Conservation (phyloP, 1,284 basidiomycete species). For the Kalmanozyma brasiliensis region DNA sequence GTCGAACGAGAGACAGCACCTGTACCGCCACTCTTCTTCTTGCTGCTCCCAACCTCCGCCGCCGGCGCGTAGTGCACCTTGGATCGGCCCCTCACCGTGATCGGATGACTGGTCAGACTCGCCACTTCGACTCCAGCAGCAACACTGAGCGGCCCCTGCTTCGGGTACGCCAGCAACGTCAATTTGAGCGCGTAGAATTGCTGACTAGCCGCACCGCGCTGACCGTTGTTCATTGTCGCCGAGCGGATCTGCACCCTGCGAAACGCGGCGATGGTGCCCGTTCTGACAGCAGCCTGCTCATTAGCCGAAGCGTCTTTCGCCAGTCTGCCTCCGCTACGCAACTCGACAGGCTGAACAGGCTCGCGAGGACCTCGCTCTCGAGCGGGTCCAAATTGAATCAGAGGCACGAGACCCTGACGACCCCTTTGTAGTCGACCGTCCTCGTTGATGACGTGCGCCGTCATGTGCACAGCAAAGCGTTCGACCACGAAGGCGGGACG, state of each 20-base stretch:
- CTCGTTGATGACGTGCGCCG: slow-evolving; percentile 29
- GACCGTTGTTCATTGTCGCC: slow-evolving; percentile 51
- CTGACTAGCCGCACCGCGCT: slow-evolving; percentile 35
- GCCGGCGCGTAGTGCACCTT: slow-evolving; percentile 41
- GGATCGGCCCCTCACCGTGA: slow-evolving; percentile 43
- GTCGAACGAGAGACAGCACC: not conserved
- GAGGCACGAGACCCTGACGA: slow-evolving; percentile 28
- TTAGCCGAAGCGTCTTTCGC: slow-evolving; percentile 20
- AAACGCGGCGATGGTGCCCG: slow-evolving; percentile 33
- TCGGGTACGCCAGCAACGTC: slow-evolving; percentile 34
- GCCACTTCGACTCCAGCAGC: slow-evolving; percentile 26
- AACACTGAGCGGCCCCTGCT: not conserved
- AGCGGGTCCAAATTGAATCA: slow-evolving; percentile 48
- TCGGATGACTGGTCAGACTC: slow-evolving; percentile 27
- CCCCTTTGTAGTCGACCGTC: slow-evolving; percentile 21
- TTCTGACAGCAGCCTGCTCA: slow-evolving; percentile 19
- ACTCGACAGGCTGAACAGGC: slow-evolving; percentile 20
- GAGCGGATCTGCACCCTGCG: slow-evolving; percentile 47
- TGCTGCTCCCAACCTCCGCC: not conserved
- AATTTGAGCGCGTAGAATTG: slow-evolving; percentile 50
- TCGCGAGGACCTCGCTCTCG: slow-evolving; percentile 43
- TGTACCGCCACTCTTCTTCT: not conserved
- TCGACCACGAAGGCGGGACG: slow-evolving; percentile 5
- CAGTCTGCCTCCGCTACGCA: slow-evolving; percentile 26
- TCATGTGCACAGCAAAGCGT: slow-evolving; percentile 33